Evolutionary conservation across 441 rosid genomes (phyloP).

Genomic region (Theobroma grandiflorum): DNA sequence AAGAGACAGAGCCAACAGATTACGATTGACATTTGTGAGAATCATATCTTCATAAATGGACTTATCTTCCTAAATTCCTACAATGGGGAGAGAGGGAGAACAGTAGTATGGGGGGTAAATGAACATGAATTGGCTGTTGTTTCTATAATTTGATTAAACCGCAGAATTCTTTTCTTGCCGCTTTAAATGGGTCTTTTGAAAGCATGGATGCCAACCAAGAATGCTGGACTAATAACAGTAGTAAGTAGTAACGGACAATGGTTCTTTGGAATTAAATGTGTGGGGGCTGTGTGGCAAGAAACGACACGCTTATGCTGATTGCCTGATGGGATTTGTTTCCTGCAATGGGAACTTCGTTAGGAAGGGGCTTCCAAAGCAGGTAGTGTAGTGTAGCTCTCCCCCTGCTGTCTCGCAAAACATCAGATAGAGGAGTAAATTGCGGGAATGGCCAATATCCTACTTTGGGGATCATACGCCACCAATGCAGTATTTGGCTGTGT

Average conservation of each 20-base stretch:
- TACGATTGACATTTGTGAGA: slow-evolving; percentile 10
- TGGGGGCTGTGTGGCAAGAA: neutral
- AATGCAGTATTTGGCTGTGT: neutral
- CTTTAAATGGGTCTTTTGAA: slow-evolving; percentile 13
- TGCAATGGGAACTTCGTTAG: neutral
- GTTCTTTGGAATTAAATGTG: neutral
- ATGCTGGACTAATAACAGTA: neutral
- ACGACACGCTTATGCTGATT: neutral
- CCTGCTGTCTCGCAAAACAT: neutral
- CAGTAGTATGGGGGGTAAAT: neutral
- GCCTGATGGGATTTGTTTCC: slow-evolving; percentile 18
- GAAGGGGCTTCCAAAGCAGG: neutral
- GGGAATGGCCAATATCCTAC: neutral
- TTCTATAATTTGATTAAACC: neutral
- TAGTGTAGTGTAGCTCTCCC: neutral
- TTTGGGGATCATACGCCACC: neutral
- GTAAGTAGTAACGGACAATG: neutral
- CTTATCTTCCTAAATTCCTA: slow-evolving; percentile 1
- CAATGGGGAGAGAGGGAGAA: neutral
- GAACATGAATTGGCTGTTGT: neutral
- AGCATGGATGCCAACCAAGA: slow-evolving; percentile 9
- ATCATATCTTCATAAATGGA: slow-evolving; percentile 28
- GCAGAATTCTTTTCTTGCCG: neutral
- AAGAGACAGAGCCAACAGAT: slow-evolving; percentile 25
- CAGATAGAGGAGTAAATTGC: neutral